These are phyloP conservation scores for Bimuria novae-zelandiae DNA, from an alignment of 2,329 filamentous ascomycete species.

Conservation along the genomic window DNA sequence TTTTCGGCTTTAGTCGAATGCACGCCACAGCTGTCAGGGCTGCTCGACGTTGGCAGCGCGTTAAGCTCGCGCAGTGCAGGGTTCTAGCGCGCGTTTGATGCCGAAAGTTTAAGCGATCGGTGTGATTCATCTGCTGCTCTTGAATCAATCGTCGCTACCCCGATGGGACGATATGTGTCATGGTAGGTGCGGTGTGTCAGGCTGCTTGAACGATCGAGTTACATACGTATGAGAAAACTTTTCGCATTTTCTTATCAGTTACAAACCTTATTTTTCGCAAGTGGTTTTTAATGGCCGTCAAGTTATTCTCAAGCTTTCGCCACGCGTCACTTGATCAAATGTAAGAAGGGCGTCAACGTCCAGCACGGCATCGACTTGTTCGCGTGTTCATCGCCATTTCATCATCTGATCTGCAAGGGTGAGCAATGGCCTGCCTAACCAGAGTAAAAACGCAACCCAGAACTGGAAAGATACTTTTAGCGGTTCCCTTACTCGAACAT, in stretches of 20 bases:
- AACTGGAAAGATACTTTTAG: too few species aligned
- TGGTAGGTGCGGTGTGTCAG: neutral
- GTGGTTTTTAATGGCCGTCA: neutral
- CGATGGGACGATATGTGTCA: conserved; percentile 8
- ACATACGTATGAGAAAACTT: too few species aligned
- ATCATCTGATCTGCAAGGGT: neutral
- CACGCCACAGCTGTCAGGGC: conserved; percentile 19
- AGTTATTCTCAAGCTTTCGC: neutral
- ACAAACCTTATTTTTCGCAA: too few species aligned
- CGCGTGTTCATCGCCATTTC: conserved; percentile 14
- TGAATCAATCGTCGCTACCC: conserved; percentile 9
- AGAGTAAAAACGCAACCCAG: too few species aligned
- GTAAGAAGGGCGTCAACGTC: conserved; percentile 14
- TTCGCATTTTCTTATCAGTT: too few species aligned
- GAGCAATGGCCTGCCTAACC: neutral
- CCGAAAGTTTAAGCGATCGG: too few species aligned
- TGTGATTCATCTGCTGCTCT: neutral
- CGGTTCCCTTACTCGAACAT: too few species aligned
- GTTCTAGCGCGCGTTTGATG: too few species aligned
- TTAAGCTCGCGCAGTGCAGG: conserved; percentile 19
- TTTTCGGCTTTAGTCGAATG: neutral
- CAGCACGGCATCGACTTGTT: conserved; percentile 15
- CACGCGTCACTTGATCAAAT: conserved; percentile 9
- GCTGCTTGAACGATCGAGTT: too few species aligned
- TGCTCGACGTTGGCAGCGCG: conserved; percentile 12